Conservation (phyloP, 805 yeast species). For the Metschnikowia lochheadii region DNA sequence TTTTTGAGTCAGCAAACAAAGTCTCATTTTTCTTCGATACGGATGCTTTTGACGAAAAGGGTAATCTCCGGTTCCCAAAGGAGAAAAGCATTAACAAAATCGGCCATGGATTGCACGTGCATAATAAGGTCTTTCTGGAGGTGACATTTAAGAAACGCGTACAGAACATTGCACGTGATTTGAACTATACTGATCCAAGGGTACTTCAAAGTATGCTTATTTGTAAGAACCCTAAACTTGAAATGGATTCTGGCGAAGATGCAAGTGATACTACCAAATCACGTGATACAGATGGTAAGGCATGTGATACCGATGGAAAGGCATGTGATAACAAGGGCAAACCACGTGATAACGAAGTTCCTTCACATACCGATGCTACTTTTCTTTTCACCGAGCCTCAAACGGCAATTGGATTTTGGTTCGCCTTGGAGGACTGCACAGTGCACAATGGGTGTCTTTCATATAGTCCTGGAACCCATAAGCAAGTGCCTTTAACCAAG, state of each 20-base stretch:
- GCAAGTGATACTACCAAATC: background rate
- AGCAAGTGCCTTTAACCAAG: conserved; percentile 49
- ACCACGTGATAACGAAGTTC: conserved; percentile 62
- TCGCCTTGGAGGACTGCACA: conserved; percentile 73
- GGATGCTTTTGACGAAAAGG: conserved; percentile 55
- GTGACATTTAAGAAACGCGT: conserved; percentile 52
- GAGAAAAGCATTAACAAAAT: conserved; percentile 65
- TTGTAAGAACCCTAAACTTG: conserved; percentile 59
- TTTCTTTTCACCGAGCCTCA: conserved; percentile 71
- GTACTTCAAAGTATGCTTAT: conserved; percentile 77
- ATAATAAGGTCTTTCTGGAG: conserved; percentile 44
- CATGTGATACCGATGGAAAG: too few relatives aligned
- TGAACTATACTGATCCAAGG: conserved; percentile 59
- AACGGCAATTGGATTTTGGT: conserved; percentile 76
- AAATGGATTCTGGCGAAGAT: conserved; percentile 3
- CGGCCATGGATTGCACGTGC: conserved; percentile 71
- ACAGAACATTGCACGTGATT: conserved; percentile 45
- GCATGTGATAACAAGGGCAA: too few relatives aligned
- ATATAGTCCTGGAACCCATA: conserved; percentile 69
- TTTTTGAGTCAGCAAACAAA: conserved; percentile 65
- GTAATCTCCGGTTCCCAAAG: conserved; percentile 50
- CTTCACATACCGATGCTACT: conserved; percentile 72
- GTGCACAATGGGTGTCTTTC: conserved; percentile 63
- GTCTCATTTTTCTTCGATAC: conserved; percentile 67
- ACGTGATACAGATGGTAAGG: too few relatives aligned